Conservation (phyloP, 2,329 filamentous ascomycete genomes). For the Monilinia polystroma region DNA sequence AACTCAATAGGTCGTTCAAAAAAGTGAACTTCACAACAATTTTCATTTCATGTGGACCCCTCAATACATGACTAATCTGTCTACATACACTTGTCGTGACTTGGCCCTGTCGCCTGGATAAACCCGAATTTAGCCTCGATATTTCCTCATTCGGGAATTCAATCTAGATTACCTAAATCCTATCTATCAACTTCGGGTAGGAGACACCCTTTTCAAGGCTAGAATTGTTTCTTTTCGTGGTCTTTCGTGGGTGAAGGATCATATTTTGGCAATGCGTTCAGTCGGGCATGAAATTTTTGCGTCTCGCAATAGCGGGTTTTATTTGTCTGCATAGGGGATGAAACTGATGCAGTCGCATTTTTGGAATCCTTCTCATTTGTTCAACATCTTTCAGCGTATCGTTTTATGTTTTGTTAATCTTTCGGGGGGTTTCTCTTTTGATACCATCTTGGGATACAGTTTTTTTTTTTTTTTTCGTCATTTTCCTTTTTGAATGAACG, state of each 20-base stretch:
- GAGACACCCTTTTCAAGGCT: background rate
- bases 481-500: background rate
- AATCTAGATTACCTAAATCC: conserved; percentile 44
- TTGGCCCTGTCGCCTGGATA: conserved; percentile 7
- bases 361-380: background rate
- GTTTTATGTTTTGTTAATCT: background rate
- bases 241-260: conserved; percentile 28
- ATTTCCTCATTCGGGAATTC: conserved; percentile 38
- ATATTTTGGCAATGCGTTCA: conserved; percentile 36
- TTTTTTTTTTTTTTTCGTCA: background rate
- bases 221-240: conserved; percentile 12
- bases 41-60: conserved; percentile 33
- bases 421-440: conserved; percentile 1
- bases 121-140: conserved; percentile 13
- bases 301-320: conserved; percentile 37
- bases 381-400: conserved; percentile 4
- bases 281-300: conserved; percentile 48
- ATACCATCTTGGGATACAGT: conserved; percentile 22
- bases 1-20: conserved; percentile 34
- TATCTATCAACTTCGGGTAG: conserved; percentile 16
- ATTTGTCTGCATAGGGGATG: conserved; percentile 31
- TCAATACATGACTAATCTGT: conserved; percentile 10
- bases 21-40: conserved; percentile 32
- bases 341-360: background rate
- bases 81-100: conserved; percentile 10